A percentile compares a stretch with the other conserved stretches of the same genome.
These are phyloP conservation scores for Thalia dealbata DNA, from an alignment of 176 grass and related monocot species.

Conservation along the genomic window DNA sequence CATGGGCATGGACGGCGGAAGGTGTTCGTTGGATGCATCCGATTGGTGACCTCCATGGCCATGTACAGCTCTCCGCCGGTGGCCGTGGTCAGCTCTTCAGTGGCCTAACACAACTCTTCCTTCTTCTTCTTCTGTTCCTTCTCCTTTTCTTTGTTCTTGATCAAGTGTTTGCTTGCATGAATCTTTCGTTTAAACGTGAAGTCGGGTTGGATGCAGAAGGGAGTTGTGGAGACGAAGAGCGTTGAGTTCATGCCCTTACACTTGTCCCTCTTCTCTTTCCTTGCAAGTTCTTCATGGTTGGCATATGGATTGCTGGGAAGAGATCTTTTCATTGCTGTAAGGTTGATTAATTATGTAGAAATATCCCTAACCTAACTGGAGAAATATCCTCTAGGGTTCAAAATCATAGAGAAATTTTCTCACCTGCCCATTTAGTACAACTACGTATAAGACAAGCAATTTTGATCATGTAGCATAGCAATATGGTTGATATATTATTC, in stretches of 20 bases:
- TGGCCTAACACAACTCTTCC: background rate
- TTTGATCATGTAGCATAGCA: too few species aligned
- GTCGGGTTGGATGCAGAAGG: slow-evolving; percentile 31
- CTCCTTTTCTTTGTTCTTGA: too few species aligned
- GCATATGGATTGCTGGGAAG: slow-evolving; percentile 51
- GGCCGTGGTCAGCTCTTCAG: slow-evolving; percentile 30
- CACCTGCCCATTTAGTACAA: too few species aligned
- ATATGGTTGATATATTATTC: too few species aligned
- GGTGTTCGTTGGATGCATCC: slow-evolving; percentile 50
- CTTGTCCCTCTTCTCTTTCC: slow-evolving; percentile 61
- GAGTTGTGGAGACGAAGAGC: slow-evolving; percentile 65
- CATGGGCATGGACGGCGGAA: slow-evolving; percentile 42
- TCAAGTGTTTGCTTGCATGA: too few species aligned
- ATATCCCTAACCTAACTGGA: too few species aligned
- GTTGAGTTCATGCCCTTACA: slow-evolving; percentile 89
- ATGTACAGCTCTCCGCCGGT: slow-evolving; percentile 65
- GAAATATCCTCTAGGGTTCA: too few species aligned
- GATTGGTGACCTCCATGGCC: slow-evolving; percentile 41
- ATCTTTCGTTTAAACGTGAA: background rate
- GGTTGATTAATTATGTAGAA: too few species aligned
- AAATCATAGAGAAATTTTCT: too few species aligned
- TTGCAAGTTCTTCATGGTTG: slow-evolving; percentile 47
- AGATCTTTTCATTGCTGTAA: slow-evolving; percentile 56
- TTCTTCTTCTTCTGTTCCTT: background rate
- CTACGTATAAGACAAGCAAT: too few species aligned